phyloP scores from a whole-genome alignment of 768 basidiomycete genomes.

The Xerocomus potaroensis region DNA sequence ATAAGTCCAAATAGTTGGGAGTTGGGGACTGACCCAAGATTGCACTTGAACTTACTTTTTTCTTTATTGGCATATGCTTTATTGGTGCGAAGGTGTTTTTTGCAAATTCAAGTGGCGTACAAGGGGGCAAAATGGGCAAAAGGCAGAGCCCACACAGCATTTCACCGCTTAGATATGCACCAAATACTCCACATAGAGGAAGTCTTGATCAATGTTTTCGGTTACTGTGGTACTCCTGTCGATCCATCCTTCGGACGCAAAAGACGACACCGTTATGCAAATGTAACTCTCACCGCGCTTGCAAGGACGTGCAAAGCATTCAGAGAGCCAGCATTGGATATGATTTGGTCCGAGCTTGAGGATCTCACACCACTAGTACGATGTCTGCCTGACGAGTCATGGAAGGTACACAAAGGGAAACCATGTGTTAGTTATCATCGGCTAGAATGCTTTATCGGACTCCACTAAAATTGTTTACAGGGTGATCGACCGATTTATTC shows the following conservation, averaged over 20 bases:
- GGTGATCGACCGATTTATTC: background rate
- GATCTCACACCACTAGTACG: slow-evolving; percentile 9
- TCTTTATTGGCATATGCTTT: too few relatives aligned
- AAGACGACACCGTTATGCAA: background rate
- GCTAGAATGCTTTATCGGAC: too few relatives aligned
- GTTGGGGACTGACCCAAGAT: too few relatives aligned
- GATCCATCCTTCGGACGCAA: background rate
- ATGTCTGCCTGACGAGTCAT: slow-evolving; percentile 3
- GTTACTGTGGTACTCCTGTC: background rate
- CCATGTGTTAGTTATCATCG: background rate
- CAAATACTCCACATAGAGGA: slow-evolving; percentile 5
- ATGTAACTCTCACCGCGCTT: background rate
- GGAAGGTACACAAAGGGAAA: background rate
- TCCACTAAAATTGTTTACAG: too few relatives aligned
- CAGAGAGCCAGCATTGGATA: slow-evolving; percentile 9
- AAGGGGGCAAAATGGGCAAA: too few relatives aligned
- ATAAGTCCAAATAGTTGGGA: too few relatives aligned
- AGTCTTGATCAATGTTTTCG: slow-evolving; percentile 10
- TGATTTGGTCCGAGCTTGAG: slow-evolving; percentile 10
- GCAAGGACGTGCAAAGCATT: slow-evolving; percentile 15
- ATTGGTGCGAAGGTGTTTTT: too few relatives aligned
- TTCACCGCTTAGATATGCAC: too few relatives aligned
- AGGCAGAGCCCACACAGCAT: too few relatives aligned
- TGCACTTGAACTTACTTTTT: too few relatives aligned
- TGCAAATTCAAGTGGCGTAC: too few relatives aligned